Evolutionary conservation across 148 eudicot genomes (phyloP), one percentile per base, ranked within the genome.

Genomic region (Beta vulgaris): DNA sequence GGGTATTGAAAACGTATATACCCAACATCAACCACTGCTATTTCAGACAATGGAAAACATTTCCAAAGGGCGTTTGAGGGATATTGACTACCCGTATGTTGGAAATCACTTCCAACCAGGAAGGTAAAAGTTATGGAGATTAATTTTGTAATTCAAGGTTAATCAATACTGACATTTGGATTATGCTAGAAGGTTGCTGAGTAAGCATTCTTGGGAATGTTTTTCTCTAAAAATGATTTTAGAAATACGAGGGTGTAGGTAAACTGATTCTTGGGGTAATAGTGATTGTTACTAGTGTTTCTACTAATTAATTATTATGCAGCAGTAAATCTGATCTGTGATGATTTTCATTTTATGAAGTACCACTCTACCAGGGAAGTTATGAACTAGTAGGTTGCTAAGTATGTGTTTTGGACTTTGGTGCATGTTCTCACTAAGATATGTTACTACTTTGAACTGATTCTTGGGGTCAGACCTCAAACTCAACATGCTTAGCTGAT

Each of bases 1-100:
- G 98, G 98, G 98, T 35, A 97, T 94, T 75, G 98, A 94, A 86
- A 94, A 94, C 78, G 98, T 94, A 10, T 94, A 94, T 77, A 94
- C 98, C 71, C 98, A 94, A 82, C 98, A 94, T 86, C 98, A 94
- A 84, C 98, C 98, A 23, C 93, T 90, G 61, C 77, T 94, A 57
- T 82, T 84, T 73, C 98, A 91, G 76, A 91, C 88, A 14, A 86
- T 94, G 97, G 98, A 94, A 80, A 94, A 87, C 84, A 91, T 94
- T 76, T 75, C 82, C 39, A 94, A 88, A 82, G 97, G 97, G n/a
- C 81, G 97, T 77, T 78, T 94, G 86, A 87, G 86, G 82, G 97
- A 94, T 74, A 88, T 90, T 59, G 97, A 94, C 82, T 94, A 94
- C 81, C 97, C 98, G 31, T 85, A 76, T 77, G 80, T 90, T 53